Conservation (phyloP, 192 early-diverging fungal species). For the Kappamyces sp. region DNA sequence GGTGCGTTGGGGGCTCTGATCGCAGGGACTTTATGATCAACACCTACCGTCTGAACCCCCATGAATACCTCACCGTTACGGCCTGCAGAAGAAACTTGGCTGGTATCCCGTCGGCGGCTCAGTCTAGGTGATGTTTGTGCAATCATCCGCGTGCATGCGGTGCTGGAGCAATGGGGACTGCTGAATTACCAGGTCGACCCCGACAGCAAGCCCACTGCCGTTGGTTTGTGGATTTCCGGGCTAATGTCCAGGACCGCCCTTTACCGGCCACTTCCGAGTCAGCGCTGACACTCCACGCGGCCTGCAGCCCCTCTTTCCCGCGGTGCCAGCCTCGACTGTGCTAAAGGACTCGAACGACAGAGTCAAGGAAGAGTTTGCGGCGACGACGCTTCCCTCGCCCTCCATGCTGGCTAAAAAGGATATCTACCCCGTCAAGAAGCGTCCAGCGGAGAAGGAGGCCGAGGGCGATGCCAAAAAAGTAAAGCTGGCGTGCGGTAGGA, state of each 20-base stretch:
- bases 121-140: constrained; percentile 83
- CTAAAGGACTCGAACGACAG: background rate
- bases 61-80: constrained; percentile 96
- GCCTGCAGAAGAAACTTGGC: constrained; percentile 94
- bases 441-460: constrained; percentile 1
- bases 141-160: constrained; percentile 96
- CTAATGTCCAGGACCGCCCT: constrained; percentile 53
- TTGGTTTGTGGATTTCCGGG: constrained; percentile 37
- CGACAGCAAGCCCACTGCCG: constrained; percentile 79
- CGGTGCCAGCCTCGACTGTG: constrained; percentile 24
- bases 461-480: background rate
- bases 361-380: constrained; percentile 14
- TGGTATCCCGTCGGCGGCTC: constrained; percentile 18
- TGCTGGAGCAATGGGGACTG: constrained; percentile 98
- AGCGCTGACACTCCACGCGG: constrained; percentile 92
- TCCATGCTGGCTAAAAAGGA: background rate
- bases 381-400: constrained; percentile 1
- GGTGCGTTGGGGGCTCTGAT: constrained; percentile 1
- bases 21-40: constrained; percentile 99
- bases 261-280: constrained; percentile 95
- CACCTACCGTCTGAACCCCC: constrained; percentile 89
- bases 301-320: constrained; percentile 79
- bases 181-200: constrained; percentile 98
- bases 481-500: constrained; percentile 49
- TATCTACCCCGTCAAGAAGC: constrained; percentile 1